phyloP scores from a whole-genome alignment of 2,329 filamentous ascomycete species.

The Colletotrichum simmondsii region DNA sequence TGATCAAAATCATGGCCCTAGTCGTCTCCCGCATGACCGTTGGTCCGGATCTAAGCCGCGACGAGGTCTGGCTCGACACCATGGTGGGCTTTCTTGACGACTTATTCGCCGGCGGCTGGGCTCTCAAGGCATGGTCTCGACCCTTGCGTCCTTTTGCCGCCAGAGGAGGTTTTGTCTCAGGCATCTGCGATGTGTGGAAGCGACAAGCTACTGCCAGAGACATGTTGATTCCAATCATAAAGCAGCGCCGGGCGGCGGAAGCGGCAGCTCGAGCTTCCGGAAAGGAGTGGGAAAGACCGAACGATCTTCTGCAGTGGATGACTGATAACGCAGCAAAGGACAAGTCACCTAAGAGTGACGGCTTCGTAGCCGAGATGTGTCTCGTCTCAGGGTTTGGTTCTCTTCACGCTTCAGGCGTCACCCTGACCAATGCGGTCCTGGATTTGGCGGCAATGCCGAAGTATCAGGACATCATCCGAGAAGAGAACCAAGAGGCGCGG shows the following conservation, averaged over 20 bases:
- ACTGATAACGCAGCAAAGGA: not conserved
- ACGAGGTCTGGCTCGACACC: not conserved
- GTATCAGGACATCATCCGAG: not conserved
- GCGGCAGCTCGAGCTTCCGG: not conserved
- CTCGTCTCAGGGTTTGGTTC: not conserved
- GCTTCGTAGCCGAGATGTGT: not conserved
- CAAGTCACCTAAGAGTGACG: not conserved
- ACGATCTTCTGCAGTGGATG: not conserved
- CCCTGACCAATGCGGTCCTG: not conserved
- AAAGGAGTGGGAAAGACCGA: not conserved
- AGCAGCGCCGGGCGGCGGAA: not conserved
- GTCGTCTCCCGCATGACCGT: not conserved
- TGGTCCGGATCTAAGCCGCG: not conserved
- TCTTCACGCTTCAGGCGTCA: not conserved
- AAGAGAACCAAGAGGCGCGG: not conserved
- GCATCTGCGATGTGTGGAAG: not conserved
- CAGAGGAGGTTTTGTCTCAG: not conserved
- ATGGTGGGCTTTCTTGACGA: not conserved
- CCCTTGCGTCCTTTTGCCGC: not conserved
- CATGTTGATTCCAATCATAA: not conserved
- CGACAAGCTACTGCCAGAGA: not conserved
- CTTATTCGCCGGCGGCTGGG: not conserved
- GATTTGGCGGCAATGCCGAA: not conserved
- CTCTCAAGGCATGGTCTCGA: not conserved
- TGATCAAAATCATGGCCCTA: not conserved